A percentile compares a stretch with the other conserved stretches of the same genome.
These are phyloP conservation scores for Trichoderma endophyticum DNA, from an alignment of 2,329 filamentous ascomycete genomes.

Conservation along the genomic window DNA sequence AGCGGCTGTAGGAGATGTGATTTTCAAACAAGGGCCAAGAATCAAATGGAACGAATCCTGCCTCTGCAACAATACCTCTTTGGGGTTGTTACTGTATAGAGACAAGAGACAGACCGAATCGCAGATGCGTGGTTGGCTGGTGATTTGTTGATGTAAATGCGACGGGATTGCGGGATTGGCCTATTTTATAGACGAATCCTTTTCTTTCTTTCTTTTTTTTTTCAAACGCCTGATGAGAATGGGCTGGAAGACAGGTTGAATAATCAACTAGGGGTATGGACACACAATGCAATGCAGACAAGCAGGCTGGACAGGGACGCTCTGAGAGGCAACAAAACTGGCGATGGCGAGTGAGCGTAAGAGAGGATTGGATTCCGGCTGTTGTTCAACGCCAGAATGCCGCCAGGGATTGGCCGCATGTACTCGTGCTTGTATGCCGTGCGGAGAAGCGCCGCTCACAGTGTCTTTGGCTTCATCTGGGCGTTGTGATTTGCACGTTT, in stretches of 20 bases:
- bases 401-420: background rate
- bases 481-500: background rate
- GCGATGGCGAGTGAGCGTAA: background rate
- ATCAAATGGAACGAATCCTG: background rate
- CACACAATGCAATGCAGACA: background rate
- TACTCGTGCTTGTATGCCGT: background rate
- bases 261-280: background rate
- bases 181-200: background rate
- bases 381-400: constrained; percentile 10
- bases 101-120: background rate
- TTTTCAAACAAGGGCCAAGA: background rate
- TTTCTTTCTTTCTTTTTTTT: background rate
- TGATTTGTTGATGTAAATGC: background rate
- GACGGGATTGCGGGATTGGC: background rate
- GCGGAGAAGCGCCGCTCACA: constrained; percentile 1
- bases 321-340: background rate
- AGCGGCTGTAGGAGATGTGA: background rate
- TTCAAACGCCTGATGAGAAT: background rate
- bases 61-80: background rate
- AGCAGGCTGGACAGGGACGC: background rate
- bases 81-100: background rate
- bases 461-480: background rate
- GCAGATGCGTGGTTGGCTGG: background rate
- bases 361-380: background rate
- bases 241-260: background rate